Base-by-base conservation (phyloP, 768 basidiomycete species). In the Psilocybe cubensis region DNA sequence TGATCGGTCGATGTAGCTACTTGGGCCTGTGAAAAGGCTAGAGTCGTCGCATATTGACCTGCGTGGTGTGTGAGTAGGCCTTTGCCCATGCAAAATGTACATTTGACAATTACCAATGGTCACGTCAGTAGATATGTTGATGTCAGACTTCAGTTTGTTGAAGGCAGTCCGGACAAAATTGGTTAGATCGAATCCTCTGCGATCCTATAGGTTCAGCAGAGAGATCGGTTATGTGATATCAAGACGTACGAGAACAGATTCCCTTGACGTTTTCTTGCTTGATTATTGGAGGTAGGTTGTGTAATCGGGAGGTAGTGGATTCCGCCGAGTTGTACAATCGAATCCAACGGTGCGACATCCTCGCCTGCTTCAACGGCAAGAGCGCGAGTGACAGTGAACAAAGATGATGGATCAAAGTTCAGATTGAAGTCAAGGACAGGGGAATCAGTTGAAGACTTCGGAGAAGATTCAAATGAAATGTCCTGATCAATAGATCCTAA, bases 301-400 rank as follows among this genome's bases (percentile, higher is more conserved):
- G 74, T 74, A 38, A 73, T 76, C 21, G 75, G 72, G 23, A 86
- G 69, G 61, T 88, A 89, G 20, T 80, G 72, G 56, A 85, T 83
- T n/a, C 83, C 88, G n/a, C 88, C 88, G 4, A 90, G 68, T 21
- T 72, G 56, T 8, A 91, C 84, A 54, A 92, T 85, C 8, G 76
- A 81, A 58, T 92, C 89, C 61, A 91, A 70, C 24, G 87, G 87
- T 4, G 77, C 73, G 1, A 82, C 80, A 57, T 82, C 74, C 51
- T 88, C 66, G 1, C 87, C 85, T 9, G 87, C 88, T 54, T 86
- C 77, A 11, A 86, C 77, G 3, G 87, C 87, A 10, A 91, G 77
- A 4, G 78, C 74, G n/a, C 88, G 82, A 28, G 87, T 87, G 21
- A 91, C 74, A 0, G 88, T 87, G 68, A 92, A 91, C 33, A 92